Conservation (phyloP, 2,329 filamentous ascomycete genomes). For the Trichoderma koningii region DNA sequence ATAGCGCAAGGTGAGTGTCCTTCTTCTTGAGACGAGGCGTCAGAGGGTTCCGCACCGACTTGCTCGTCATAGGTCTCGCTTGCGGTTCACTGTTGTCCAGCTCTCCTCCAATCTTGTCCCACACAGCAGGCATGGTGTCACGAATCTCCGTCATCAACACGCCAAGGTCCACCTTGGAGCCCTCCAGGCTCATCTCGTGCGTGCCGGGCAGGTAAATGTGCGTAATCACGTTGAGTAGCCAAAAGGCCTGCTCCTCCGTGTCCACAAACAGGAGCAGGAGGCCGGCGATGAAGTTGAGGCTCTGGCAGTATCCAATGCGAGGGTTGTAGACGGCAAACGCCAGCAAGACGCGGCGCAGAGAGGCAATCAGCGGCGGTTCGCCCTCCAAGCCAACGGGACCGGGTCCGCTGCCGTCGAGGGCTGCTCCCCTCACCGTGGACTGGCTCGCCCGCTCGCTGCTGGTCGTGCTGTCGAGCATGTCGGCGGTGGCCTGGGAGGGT, state of each 20-base stretch:
- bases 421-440: conserved; percentile 42
- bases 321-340: conserved; percentile 92
- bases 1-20: conserved; percentile 43
- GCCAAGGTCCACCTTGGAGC: conserved; percentile 89
- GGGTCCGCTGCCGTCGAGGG: conserved; percentile 41
- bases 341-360: conserved; percentile 80
- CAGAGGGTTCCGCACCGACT: conserved; percentile 39
- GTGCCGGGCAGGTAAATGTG: conserved; percentile 85
- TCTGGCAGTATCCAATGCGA: conserved; percentile 91
- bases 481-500: conserved; percentile 46
- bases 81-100: conserved; percentile 53
- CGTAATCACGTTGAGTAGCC: conserved; percentile 91
- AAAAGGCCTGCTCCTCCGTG: conserved; percentile 87
- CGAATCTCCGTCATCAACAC: conserved; percentile 87
- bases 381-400: conserved; percentile 42
- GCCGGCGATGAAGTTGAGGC: conserved; percentile 90
- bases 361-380: conserved; percentile 78
- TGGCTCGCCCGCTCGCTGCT: conserved; percentile 41
- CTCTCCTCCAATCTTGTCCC: conserved; percentile 83
- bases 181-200: conserved; percentile 86
- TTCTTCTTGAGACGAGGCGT: conserved; percentile 46
- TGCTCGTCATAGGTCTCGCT: conserved; percentile 42
- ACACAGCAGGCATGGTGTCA: conserved; percentile 79
- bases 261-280: conserved; percentile 84
- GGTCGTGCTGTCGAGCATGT: conserved; percentile 38